These are phyloP conservation scores for Bromus sterilis DNA, from an alignment of 176 grass and related monocot species.

Conservation along the genomic window DNA sequence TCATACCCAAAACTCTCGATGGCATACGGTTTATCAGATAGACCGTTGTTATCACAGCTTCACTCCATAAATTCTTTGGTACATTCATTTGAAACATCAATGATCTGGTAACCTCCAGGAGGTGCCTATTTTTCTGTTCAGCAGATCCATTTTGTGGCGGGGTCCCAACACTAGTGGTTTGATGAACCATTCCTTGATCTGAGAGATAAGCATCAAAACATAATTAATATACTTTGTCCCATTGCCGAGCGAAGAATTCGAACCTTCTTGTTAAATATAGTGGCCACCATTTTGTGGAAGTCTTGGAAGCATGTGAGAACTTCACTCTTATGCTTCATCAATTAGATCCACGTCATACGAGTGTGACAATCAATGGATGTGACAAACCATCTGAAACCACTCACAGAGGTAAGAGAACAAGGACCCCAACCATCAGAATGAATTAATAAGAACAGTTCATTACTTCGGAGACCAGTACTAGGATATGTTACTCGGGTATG, in stretches of 20 bases:
- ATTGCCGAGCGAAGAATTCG: neutral
- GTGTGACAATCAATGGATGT: neutral
- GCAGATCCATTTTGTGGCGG: neutral
- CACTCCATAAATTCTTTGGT: neutral
- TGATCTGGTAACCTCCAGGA: neutral
- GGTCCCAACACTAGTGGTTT: neutral
- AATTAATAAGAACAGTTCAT: neutral
- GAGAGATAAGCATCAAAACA: neutral
- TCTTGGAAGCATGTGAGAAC: neutral
- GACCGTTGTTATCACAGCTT: neutral
- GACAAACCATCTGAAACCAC: neutral
- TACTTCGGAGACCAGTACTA: neutral
- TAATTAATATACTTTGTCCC: neutral
- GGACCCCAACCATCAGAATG: neutral
- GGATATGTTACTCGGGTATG: neutral
- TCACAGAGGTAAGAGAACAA: neutral
- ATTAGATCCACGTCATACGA: neutral
- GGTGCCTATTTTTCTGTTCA: neutral
- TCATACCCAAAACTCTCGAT: neutral
- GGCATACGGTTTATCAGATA: neutral
- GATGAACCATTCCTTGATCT: neutral
- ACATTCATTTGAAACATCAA: neutral
- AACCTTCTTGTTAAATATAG: neutral
- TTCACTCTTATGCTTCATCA: neutral
- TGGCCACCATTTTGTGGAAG: neutral